A percentile compares a stretch with the other conserved stretches of the same genome.
Evolutionary conservation across 2,329 filamentous ascomycete genomes (phyloP).

Genomic region (Curvularia eragrostidis): DNA sequence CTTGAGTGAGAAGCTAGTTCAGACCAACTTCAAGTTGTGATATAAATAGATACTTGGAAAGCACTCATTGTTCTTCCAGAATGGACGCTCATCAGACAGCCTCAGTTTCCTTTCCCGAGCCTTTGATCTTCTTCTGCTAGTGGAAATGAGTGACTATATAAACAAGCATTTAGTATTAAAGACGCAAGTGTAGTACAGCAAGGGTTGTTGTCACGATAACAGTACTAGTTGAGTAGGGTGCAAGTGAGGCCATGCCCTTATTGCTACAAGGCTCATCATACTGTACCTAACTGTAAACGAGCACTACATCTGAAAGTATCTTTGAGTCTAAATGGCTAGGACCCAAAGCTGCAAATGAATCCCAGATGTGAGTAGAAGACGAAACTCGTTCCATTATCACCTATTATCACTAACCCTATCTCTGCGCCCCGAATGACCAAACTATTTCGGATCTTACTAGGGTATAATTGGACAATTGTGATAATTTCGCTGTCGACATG

Average conservation of each 20-base stretch:
- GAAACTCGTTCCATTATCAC: neutral
- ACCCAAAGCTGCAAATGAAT: neutral
- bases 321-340: neutral
- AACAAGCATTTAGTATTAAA: no score
- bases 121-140: no score
- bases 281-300: neutral
- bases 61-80: neutral
- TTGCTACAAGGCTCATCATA: no score
- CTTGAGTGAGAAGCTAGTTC: conserved; percentile 41
- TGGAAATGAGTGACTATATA: no score
- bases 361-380: neutral
- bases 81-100: neutral
- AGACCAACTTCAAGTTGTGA: conserved; percentile 34
- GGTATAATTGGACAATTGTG: no score
- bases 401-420: neutral
- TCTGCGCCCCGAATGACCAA: neutral
- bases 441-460: neutral
- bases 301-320: neutral
- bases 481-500: no score
- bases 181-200: no score
- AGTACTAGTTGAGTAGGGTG: no score
- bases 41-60: neutral
- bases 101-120: no score
- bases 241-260: no score
- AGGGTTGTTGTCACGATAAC: no score